Conservation (phyloP, 192 early-diverging fungal species). For the Podila epigama region DNA sequence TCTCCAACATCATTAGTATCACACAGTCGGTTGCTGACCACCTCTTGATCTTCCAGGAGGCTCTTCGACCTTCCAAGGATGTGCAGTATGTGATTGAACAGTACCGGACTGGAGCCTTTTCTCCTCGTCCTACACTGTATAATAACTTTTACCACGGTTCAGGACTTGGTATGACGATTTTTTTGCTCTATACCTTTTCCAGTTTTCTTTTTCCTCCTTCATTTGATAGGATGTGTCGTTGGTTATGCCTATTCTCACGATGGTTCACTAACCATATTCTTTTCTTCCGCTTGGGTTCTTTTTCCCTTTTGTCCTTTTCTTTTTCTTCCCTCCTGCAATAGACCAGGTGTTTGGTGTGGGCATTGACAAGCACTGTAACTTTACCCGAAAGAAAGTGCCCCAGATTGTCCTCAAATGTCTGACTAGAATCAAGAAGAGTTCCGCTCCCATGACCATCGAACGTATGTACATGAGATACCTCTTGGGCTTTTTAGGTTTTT, state of each 20-base stretch:
- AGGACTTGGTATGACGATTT: conserved; percentile 56
- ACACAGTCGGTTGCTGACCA: conserved; percentile 68
- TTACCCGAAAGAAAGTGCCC: conserved; percentile 66
- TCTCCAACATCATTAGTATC: conserved; percentile 55
- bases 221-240: conserved; percentile 70
- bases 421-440: conserved; percentile 65
- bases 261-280: too few relatives aligned
- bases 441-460: conserved; percentile 25
- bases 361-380: conserved; percentile 70
- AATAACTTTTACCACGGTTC: conserved; percentile 72
- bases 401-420: conserved; percentile 67
- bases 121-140: conserved; percentile 76
- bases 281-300: neutral
- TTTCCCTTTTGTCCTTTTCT: neutral
- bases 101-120: conserved; percentile 73
- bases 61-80: conserved; percentile 79
- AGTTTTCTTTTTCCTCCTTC: neutral
- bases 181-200: neutral
- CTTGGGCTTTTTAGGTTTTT: neutral
- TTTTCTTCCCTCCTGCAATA: conserved; percentile 11
- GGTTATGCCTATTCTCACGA: too few relatives aligned
- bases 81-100: conserved; percentile 80
- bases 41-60: conserved; percentile 65
- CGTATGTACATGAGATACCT: conserved; percentile 11
- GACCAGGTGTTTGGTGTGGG: conserved; percentile 83